Conservation (phyloP, 768 basidiomycete genomes). For the Lepiota venenata region DNA sequence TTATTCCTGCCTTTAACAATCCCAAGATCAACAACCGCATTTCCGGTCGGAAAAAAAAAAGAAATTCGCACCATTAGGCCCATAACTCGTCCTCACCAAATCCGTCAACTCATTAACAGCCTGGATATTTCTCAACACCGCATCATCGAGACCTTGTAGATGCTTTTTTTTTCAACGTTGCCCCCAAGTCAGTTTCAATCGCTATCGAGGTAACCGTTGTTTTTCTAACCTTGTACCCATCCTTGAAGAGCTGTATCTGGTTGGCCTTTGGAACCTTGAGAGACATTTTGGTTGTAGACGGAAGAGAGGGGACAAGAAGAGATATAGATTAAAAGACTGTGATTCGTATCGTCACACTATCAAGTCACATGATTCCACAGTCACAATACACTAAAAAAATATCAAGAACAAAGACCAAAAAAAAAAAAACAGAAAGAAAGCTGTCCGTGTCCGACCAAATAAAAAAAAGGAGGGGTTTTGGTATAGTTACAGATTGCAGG, state of each 20-base stretch:
- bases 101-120: conserved; percentile 94
- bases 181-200: conserved; percentile 8
- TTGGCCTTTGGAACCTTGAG: conserved; percentile 91
- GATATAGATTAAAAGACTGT: background rate
- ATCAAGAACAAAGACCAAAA: conserved; percentile 1
- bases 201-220: no score
- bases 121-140: conserved; percentile 94
- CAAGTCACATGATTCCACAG: no score
- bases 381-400: background rate
- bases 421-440: background rate
- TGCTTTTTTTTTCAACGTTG: no score
- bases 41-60: conserved; percentile 1
- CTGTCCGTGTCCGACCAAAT: background rate
- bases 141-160: conserved; percentile 90
- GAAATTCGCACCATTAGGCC: conserved; percentile 78
- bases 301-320: no score
- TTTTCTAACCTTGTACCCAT: conserved; percentile 81
- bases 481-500: conserved; percentile 10
- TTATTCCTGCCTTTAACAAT: conserved; percentile 99
- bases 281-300: conserved; percentile 59
- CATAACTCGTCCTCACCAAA: conserved; percentile 94
- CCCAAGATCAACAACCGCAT: no score
- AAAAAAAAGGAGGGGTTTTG: background rate
- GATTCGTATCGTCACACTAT: background rate
- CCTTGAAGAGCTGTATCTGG: conserved; percentile 92